Conservation (phyloP, 2,329 filamentous ascomycete genomes). For the Arthrobotrys megalospora region DNA sequence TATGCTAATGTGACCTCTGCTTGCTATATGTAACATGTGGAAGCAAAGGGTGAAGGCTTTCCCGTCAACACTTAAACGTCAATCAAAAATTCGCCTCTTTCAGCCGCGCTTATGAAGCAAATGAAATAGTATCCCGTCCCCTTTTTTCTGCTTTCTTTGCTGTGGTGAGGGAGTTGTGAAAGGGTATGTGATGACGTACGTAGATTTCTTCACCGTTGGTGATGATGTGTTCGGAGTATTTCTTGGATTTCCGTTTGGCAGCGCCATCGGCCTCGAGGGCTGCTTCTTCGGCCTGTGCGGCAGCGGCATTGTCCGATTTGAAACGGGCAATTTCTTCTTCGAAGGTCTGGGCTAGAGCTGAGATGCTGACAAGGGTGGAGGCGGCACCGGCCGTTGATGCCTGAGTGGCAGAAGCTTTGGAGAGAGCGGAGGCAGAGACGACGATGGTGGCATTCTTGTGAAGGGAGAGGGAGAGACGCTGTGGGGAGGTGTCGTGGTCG, state of each 20-base stretch:
- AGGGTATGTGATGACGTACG: conserved; percentile 40
- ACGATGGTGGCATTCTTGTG: conserved; percentile 60
- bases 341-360: conserved; percentile 68
- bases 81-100: conserved; percentile 21
- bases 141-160: background rate
- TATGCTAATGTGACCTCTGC: conserved; percentile 59
- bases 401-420: conserved; percentile 38
- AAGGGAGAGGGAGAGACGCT: conserved; percentile 53
- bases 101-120: background rate
- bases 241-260: conserved; percentile 52
- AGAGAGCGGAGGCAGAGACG: conserved; percentile 51
- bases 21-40: conserved; percentile 47
- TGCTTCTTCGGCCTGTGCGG: conserved; percentile 34
- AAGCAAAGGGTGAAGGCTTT: conserved; percentile 51
- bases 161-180: background rate
- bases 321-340: conserved; percentile 61
- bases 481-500: conserved; percentile 59
- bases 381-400: conserved; percentile 68
- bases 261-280: background rate
- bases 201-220: conserved; percentile 57
- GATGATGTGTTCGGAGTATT: conserved; percentile 41
- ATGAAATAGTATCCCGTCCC: background rate
- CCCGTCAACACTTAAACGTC: conserved; percentile 50
- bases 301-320: conserved; percentile 56
- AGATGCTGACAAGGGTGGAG: conserved; percentile 70